Percentiles rank a stretch among this genome's conserved stretches.
phyloP scores from a whole-genome alignment of 495 filamentous ascomycete species.

The Sphaerosporella brunnea region DNA sequence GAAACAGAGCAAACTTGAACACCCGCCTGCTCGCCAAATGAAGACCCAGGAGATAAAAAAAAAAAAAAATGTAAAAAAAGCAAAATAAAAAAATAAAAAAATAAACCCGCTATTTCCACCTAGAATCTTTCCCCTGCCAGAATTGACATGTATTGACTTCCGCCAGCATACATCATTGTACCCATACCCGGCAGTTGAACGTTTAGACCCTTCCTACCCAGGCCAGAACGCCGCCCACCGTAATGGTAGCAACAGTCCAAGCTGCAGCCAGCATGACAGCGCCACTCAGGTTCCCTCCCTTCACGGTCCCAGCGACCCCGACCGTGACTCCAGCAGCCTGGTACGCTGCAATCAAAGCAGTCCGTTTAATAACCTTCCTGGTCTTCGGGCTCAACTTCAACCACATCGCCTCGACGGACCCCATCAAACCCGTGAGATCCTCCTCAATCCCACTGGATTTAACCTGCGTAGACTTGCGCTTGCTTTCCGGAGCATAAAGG shows the following conservation, averaged over 20 bases:
- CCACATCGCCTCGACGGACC: constrained; percentile 14
- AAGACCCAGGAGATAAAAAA: no score
- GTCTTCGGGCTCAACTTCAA: constrained; percentile 16
- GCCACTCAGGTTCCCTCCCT: constrained; percentile 18
- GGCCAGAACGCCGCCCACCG: constrained; percentile 18
- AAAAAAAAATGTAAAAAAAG: no score
- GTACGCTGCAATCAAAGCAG: constrained; percentile 17
- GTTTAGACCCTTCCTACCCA: constrained; percentile 16
- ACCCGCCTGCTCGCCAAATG: no score
- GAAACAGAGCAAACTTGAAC: no score
- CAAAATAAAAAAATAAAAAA: no score
- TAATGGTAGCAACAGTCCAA: constrained; percentile 17
- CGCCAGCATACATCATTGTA: no score
- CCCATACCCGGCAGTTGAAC: constrained; percentile 5
- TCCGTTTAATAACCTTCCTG: constrained; percentile 21
- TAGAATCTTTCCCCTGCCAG: no score
- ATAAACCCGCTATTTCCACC: no score
- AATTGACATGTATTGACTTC: no score
- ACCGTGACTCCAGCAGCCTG: constrained; percentile 18
- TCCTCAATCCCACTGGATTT: constrained; percentile 12
- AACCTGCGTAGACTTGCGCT: no score
- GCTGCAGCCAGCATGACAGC: constrained; percentile 18
- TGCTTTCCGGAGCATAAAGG: constrained; percentile 17
- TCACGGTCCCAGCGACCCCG: constrained; percentile 15
- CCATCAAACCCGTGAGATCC: constrained; percentile 10